These are phyloP conservation scores for Panaeolus papilionaceus DNA, from an alignment of 768 basidiomycete genomes.

Conservation along the genomic window DNA sequence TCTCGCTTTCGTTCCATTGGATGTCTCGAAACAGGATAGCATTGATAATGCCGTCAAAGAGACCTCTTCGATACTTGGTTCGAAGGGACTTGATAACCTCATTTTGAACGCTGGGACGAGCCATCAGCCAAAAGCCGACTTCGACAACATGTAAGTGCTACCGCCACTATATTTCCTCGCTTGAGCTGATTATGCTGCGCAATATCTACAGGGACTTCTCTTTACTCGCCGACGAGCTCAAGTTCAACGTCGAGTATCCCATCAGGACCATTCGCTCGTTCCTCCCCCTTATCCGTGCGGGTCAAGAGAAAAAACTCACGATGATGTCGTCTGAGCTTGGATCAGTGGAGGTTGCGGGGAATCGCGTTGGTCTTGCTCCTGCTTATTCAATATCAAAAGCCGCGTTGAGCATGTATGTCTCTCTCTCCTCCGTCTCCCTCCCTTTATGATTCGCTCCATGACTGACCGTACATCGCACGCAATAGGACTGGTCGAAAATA, in stretches of 20 bases:
- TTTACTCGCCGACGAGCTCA: constrained; percentile 26
- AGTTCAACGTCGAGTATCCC: constrained; percentile 26
- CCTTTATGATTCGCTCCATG: not conserved
- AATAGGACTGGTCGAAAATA: constrained; percentile 30
- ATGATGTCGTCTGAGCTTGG: constrained; percentile 30
- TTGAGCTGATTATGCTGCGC: constrained; percentile 9
- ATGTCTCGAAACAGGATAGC: not conserved
- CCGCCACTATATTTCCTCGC: not conserved
- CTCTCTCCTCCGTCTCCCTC: not conserved
- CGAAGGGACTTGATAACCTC: not conserved
- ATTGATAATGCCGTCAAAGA: not conserved
- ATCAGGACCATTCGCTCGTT: constrained; percentile 27
- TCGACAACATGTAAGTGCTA: not conserved
- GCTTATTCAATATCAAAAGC: constrained; percentile 28
- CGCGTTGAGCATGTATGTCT: constrained; percentile 28
- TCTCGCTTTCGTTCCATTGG: not conserved
- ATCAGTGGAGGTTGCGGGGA: constrained; percentile 20
- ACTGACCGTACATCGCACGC: no score
- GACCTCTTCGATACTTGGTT: not conserved
- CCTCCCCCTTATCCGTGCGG: constrained; percentile 29
- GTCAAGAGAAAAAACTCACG: constrained; percentile 27
- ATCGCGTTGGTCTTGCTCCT: constrained; percentile 18
- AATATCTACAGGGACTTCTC: constrained; percentile 18
- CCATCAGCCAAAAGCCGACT: not conserved
- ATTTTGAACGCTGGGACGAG: not conserved